Conservation (phyloP, 257 asterid species). For the Fraxinus anomala region DNA sequence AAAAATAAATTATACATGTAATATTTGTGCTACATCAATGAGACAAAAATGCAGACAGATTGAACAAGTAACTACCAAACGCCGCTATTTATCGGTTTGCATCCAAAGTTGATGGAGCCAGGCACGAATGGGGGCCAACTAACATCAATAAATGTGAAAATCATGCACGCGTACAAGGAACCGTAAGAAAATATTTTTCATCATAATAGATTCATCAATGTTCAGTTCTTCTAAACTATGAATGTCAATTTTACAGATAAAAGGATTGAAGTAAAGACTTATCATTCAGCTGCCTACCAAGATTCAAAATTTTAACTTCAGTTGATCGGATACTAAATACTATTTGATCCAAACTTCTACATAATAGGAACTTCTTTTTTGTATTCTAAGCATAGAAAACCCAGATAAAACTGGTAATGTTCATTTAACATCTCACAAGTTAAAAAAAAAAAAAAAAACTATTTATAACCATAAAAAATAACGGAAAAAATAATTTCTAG, state of each 20-base stretch:
- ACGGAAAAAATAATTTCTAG: neutral
- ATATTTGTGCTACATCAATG: neutral
- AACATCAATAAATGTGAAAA: neutral
- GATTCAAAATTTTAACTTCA: neutral
- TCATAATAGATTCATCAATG: neutral
- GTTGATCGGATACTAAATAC: neutral
- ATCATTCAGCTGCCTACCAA: neutral
- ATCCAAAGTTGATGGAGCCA: neutral
- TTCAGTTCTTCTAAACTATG: neutral
- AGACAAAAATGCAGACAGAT: neutral
- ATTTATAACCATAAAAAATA: conserved; percentile 1
- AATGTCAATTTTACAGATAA: neutral
- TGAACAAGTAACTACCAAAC: neutral
- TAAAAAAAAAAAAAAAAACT: neutral
- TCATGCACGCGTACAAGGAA: too few relatives aligned
- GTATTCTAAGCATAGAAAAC: conserved; percentile 1
- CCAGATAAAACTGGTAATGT: conserved; percentile 18
- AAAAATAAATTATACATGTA: neutral
- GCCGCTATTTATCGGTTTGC: neutral
- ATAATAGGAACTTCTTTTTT: neutral
- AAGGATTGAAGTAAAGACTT: neutral
- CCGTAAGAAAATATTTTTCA: neutral
- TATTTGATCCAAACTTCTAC: neutral
- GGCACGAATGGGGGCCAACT: neutral
- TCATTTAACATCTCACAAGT: neutral